Percentiles rank a stretch among this genome's conserved stretches.
Evolutionary conservation across 805 yeast genomes (phyloP).

Genomic region (Candida chilensis): DNA sequence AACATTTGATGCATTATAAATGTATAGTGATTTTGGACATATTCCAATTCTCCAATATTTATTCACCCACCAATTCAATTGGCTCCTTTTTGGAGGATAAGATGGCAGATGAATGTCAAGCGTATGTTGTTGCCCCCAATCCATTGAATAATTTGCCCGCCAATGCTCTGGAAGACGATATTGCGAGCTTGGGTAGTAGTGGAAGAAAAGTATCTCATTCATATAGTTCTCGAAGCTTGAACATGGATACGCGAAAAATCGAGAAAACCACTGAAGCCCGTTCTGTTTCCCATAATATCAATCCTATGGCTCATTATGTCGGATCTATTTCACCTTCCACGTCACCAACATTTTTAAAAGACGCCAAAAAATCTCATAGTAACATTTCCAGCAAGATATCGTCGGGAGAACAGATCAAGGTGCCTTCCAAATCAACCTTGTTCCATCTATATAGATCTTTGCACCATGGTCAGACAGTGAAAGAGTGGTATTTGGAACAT

Average conservation of each 20-base stretch:
- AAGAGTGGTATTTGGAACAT: slow-evolving; percentile 76
- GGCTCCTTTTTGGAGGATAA: slow-evolving; percentile 57
- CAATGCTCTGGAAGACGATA: too few species aligned
- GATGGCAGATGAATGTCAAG: slow-evolving; percentile 78
- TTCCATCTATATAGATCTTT: slow-evolving; percentile 72
- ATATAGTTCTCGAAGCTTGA: too few species aligned
- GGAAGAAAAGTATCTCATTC: too few species aligned
- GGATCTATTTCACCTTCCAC: too few species aligned
- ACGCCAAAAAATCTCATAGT: too few species aligned
- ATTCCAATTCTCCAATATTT: slow-evolving; percentile 81
- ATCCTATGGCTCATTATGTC: too few species aligned
- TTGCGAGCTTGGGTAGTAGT: too few species aligned
- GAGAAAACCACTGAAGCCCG: too few species aligned
- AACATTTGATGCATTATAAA: slow-evolving; percentile 83
- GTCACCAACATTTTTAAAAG: too few species aligned
- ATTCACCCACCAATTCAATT: slow-evolving; percentile 80
- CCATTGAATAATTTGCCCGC: slow-evolving; percentile 23
- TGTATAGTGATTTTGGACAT: slow-evolving; percentile 79
- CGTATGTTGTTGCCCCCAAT: slow-evolving; percentile 52
- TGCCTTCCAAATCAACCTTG: slow-evolving; percentile 58
- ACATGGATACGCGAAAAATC: too few species aligned
- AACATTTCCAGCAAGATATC: neutral
- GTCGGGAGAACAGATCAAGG: slow-evolving; percentile 5
- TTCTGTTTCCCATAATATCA: too few species aligned
- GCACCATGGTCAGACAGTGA: slow-evolving; percentile 67